Base-by-base conservation (phyloP, 805 yeast species). In the Maudiozyma pseudohumilis region DNA sequence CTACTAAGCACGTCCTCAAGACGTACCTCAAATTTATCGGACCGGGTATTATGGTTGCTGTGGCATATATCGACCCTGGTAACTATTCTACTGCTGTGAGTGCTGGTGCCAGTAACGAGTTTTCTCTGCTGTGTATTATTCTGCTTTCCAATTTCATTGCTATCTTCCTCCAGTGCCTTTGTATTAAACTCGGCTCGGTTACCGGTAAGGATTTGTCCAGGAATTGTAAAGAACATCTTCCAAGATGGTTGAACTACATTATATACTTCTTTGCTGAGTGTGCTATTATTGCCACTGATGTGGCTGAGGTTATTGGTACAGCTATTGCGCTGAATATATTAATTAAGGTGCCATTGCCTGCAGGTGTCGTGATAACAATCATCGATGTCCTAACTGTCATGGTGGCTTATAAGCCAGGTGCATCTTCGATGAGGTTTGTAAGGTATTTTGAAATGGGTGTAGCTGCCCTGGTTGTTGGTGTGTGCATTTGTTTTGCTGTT, bases 61-160 rank as follows among this genome's bases (percentile, higher is more conserved):
- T 88, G 38, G 92, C 95, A 2, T 88, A 87, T 53, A 82, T 87
- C 69, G 96, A 87, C 55, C 95, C 96, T 2, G 96, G 96, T 30
- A 87, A 87, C 59, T 87, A 85, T 60, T 75, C 94, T 31, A 83
- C 95, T 0, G 86, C 92, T 12, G 94, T 87, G 1, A 72, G 84
- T 12, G 85, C 94, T 1, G 96, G 96, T 36, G 88, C 95, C 2
- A 69, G 75, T 39, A 82, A 77, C 50, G 73, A 77, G 53, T 87
- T 78, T 59, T 72, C 80, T 40, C 70, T 86, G 36, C 66, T 87
- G 35, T 82, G 84, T 57, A 70, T 80, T 22, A 71, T 86, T 3
- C 65, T 86, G 36, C 51, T 86, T 40, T 80, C 94, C n/a, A 87
- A 86, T 52, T 55, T 82, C 35, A 77, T 85, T 63, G 96, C 96